Evolutionary conservation across 176 grass and related monocot species (phyloP).

Genomic region (Triticum turgidum): DNA sequence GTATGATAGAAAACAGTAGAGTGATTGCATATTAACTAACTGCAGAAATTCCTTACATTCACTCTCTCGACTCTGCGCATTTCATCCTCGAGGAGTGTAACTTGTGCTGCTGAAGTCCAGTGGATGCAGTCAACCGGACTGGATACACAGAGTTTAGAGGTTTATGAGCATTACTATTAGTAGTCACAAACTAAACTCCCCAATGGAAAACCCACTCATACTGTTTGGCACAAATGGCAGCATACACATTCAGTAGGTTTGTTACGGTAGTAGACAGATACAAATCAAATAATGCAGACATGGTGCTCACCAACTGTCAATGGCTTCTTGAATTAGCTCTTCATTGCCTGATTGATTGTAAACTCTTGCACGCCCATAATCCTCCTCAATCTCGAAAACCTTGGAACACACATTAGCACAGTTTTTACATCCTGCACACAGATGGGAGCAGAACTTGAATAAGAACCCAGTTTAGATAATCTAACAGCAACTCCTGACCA

Average conservation of each 20-base stretch:
- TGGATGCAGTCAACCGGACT: slow-evolving; percentile 99
- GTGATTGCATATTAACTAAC: background rate
- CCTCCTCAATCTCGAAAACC: slow-evolving; percentile 86
- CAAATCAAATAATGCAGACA: background rate
- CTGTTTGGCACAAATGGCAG: background rate
- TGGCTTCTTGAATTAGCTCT: slow-evolving; percentile 71
- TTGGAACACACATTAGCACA: slow-evolving; percentile 87
- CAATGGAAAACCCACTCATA: background rate
- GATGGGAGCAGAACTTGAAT: slow-evolving; percentile 6
- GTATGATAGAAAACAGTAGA: background rate
- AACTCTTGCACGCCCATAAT: slow-evolving; percentile 87
- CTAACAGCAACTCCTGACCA: background rate
- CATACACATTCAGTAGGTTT: background rate
- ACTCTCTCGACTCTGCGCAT: slow-evolving; percentile 97
- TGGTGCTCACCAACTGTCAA: slow-evolving; percentile 76
- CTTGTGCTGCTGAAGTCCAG: slow-evolving; percentile 92
- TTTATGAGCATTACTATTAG: slow-evolving; percentile 28
- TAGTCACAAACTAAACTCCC: background rate
- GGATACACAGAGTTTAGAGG: slow-evolving; percentile 38
- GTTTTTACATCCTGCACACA: slow-evolving; percentile 86
- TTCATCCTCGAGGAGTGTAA: slow-evolving; percentile 98
- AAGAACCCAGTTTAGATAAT: background rate
- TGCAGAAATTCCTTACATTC: slow-evolving; percentile 52
- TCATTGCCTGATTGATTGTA: slow-evolving; percentile 65
- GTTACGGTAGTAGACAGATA: background rate